Evolutionary conservation across 2,329 filamentous ascomycete species (phyloP).

Genomic region (Claviceps capensis): DNA sequence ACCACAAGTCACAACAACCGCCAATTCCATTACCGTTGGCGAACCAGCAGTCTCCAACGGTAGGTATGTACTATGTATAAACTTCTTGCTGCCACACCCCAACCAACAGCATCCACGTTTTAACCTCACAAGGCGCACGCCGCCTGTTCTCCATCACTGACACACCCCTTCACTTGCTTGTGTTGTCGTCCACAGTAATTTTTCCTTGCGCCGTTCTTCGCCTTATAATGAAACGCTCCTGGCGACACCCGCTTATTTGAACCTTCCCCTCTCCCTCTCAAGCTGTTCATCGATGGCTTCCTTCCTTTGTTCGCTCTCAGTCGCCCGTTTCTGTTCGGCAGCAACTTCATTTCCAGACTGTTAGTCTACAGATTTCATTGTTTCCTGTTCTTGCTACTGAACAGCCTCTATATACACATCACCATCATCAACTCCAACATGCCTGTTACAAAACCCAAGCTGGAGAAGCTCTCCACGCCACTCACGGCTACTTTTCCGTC

Average conservation of each 20-base stretch:
- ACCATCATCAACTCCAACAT: constrained; percentile 23
- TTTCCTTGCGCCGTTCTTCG: constrained; percentile 6
- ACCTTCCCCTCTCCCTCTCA: not conserved
- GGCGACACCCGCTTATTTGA: constrained; percentile 1
- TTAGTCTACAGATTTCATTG: not conserved
- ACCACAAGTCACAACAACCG: not conserved
- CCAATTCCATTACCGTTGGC: constrained; percentile 2
- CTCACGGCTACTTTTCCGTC: constrained; percentile 49
- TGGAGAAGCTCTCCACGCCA: constrained; percentile 48
- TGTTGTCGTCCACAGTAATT: constrained; percentile 1
- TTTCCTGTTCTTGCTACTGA: not conserved
- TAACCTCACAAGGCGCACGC: constrained; percentile 5
- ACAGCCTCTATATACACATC: not conserved
- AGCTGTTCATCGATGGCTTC: constrained; percentile 2
- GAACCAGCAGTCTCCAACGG: not conserved
- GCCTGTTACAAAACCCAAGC: constrained; percentile 43
- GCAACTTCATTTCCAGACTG: not conserved
- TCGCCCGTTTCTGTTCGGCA: not conserved
- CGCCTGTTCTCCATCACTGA: not conserved
- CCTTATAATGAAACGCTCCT: constrained; percentile 7
- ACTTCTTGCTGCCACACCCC: not conserved
- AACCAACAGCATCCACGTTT: not conserved
- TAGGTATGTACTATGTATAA: too few relatives aligned
- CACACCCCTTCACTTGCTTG: constrained; percentile 2
- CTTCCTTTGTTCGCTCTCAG: not conserved